Conservation (phyloP, 371 early-diverging fungal species). For the Polyrhizophydium stewartii region DNA sequence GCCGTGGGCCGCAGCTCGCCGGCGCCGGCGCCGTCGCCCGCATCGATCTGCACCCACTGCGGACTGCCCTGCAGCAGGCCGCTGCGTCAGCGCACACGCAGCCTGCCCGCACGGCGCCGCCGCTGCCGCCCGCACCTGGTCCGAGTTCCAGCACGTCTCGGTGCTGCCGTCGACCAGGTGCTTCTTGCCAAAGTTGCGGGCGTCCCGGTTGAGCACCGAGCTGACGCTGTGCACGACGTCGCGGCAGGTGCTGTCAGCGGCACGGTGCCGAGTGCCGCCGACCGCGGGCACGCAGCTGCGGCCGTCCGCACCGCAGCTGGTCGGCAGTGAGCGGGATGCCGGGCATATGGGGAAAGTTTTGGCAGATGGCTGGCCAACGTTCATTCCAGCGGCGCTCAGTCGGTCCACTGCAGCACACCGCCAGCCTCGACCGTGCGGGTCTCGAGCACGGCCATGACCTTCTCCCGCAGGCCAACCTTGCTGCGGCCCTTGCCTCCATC, state of each 20-base stretch:
- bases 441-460: constrained; percentile 24
- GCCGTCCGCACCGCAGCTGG: too few relatives aligned
- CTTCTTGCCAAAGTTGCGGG: constrained; percentile 73
- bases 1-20: constrained; percentile 17
- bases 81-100: constrained; percentile 6
- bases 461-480: constrained; percentile 42
- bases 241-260: too few relatives aligned
- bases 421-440: constrained; percentile 4
- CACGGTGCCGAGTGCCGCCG: too few relatives aligned
- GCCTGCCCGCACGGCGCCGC: constrained; percentile 30
- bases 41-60: constrained; percentile 76
- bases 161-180: constrained; percentile 67
- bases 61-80: constrained; percentile 58
- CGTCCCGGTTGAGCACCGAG: constrained; percentile 83
- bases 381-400: not conserved
- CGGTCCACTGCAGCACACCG: not conserved
- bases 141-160: constrained; percentile 95
- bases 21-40: constrained; percentile 31
- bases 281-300: too few relatives aligned
- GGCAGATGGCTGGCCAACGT: too few relatives aligned
- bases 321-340: too few relatives aligned
- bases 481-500: constrained; percentile 41
- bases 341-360: too few relatives aligned
- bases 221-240: too few relatives aligned
- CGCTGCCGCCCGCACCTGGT: constrained; percentile 48